Evolutionary conservation across 108 stramenopile species (phyloP).

Genomic region (Schizochytrium sp.): DNA sequence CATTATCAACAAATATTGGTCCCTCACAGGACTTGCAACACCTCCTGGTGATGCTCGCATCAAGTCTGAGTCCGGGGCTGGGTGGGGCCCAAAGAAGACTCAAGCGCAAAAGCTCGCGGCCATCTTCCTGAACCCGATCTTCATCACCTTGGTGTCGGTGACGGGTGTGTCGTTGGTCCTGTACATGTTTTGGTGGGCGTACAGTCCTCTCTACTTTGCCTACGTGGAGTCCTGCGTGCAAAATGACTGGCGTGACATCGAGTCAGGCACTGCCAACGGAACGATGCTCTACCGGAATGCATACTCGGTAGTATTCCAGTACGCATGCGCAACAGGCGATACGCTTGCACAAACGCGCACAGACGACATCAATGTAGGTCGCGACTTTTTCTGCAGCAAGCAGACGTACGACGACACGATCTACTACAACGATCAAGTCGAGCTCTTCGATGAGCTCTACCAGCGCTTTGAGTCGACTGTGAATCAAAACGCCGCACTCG

Average conservation of each 20-base stretch:
- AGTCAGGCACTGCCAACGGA: neutral
- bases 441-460: neutral
- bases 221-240: neutral
- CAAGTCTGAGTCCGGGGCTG: neutral
- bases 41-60: neutral
- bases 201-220: neutral
- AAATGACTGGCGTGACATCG: neutral
- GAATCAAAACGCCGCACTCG: neutral
- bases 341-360: neutral
- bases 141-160: neutral
- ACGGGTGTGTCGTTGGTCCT: neutral
- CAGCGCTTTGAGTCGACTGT: neutral
- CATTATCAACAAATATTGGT: neutral
- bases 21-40: neutral
- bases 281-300: conserved; percentile 12
- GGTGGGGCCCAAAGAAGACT: neutral
- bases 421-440: neutral
- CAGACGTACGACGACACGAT: neutral
- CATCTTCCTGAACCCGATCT: neutral
- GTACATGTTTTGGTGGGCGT: neutral
- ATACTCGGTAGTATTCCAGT: neutral
- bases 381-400: neutral
- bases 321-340: neutral
- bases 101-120: neutral
- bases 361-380: neutral